These are phyloP conservation scores for Solanum bulbocastanum DNA, from an alignment of 257 asterid genomes.

Conservation along the genomic window DNA sequence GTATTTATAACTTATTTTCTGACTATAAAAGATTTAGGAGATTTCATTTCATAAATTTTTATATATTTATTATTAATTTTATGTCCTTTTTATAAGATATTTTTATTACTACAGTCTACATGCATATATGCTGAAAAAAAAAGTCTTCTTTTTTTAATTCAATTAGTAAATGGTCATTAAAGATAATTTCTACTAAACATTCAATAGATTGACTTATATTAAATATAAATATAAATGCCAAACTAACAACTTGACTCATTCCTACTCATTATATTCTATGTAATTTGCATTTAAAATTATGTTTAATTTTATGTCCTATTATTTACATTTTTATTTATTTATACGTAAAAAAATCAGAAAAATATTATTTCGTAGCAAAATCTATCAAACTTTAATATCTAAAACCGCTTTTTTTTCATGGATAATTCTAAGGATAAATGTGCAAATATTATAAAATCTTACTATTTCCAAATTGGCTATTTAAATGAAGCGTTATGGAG, in stretches of 20 bases:
- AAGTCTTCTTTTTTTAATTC: not conserved
- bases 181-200: not conserved
- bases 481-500: not conserved
- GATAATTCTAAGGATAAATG: not conserved
- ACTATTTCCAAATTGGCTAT: not conserved
- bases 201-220: not conserved
- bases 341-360: not conserved
- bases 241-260: not conserved
- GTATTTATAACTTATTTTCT: not conserved
- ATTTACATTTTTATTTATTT: not conserved
- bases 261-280: not conserved
- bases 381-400: not conserved
- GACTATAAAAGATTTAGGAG: not conserved
- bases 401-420: not conserved
- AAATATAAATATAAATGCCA: not conserved
- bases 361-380: not conserved
- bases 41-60: not conserved
- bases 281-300: not conserved
- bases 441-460: not conserved
- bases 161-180: not conserved
- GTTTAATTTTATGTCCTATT: not conserved
- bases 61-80: not conserved
- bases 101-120: not conserved
- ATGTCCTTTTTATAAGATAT: not conserved
- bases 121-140: not conserved